Percentiles rank a stretch among this genome's conserved stretches.
These are phyloP conservation scores for Tardiomyces depauwii DNA, from an alignment of 1,139 yeast genomes.

Conservation along the genomic window DNA sequence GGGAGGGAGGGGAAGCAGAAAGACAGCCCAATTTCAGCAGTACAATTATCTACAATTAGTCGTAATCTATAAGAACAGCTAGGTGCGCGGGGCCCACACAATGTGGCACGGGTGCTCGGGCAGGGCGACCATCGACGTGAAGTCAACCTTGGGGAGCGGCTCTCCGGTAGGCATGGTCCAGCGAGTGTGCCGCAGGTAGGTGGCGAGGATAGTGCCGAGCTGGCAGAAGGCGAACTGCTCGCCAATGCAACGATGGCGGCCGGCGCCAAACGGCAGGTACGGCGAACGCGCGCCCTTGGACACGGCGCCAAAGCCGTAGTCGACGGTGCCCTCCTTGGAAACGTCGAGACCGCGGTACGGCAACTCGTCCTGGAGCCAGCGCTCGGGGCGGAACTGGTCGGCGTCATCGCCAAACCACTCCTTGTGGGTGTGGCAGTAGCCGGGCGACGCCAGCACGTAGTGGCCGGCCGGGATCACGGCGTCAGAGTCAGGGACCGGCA, in stretches of 20 bases:
- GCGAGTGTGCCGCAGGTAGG: conserved; percentile 62
- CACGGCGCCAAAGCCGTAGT: conserved; percentile 92
- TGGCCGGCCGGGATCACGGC: conserved; percentile 85
- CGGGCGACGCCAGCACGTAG: conserved; percentile 87
- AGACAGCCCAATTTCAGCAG: too few species aligned
- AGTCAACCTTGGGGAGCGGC: conserved; percentile 66
- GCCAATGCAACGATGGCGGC: conserved; percentile 98
- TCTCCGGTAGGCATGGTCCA: conserved; percentile 56
- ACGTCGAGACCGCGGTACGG: conserved; percentile 18
- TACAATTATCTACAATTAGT: background rate
- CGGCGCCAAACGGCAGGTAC: conserved; percentile 97
- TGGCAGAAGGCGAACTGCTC: conserved; percentile 97
- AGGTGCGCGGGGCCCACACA: conserved; percentile 36
- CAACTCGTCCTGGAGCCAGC: conserved; percentile 59
- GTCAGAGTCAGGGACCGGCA: conserved; percentile 70
- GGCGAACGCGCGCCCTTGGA: conserved; percentile 95
- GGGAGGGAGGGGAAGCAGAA: too few species aligned
- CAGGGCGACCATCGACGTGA: conserved; percentile 86
- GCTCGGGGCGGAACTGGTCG: conserved; percentile 60
- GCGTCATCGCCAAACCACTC: conserved; percentile 66
- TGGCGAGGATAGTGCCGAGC: conserved; percentile 73
- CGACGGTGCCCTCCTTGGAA: conserved; percentile 48
- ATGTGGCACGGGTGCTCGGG: conserved; percentile 74
- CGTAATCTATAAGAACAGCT: background rate
- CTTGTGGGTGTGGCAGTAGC: conserved; percentile 71